Evolutionary conservation across 2,329 filamentous ascomycete species (phyloP), one percentile per base, ranked within the genome.

Genomic region (Exophiala sideris): DNA sequence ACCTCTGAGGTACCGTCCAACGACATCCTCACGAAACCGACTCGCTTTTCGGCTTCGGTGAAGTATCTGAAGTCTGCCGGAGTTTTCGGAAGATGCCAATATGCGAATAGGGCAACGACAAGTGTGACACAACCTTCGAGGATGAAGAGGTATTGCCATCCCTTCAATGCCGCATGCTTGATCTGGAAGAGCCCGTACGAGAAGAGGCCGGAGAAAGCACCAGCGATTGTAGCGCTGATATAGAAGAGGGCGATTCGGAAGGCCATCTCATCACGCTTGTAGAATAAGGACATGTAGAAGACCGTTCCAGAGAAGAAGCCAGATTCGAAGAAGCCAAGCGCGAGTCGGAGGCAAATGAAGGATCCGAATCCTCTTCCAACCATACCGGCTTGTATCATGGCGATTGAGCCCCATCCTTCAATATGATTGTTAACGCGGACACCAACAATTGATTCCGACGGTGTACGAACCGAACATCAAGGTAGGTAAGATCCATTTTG

Each of bases 11-110:
- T 89, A 5, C 82, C 86, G 67, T 92, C 88, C 48, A 89, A 79
- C 58, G 87, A 85, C 58, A 91, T 87, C n/a, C 88, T 84, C 64
- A 84, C 81, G 64, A 83, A 85, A 3, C 87, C 88, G 0, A 91
- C 77, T 7, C 76, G 73, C 64, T 83, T 86, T 67, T 91, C 86
- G 1, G 84, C 81, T 2, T 80, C 75, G 52, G 70, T 83, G 16
- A 91, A 75, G 64, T 91, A 91, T 1, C 68, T 75, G 1, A 86
- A 86, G 58, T 84, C 78, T 34, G 80, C 76, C 0, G 85, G 84
- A 44, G 79, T 85, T 50, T 70, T 75, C 0, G 88, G 88, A 1
- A 91, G 78, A 63, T 87, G 89, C 71, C 80, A 84, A 68, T 79
- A 88, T 1, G 85, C 84, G 62, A 90, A 83, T 51, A 80, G 62